Evolutionary conservation across 768 basidiomycete species (phyloP).

Genomic region (Gloeophyllum trabeum): DNA sequence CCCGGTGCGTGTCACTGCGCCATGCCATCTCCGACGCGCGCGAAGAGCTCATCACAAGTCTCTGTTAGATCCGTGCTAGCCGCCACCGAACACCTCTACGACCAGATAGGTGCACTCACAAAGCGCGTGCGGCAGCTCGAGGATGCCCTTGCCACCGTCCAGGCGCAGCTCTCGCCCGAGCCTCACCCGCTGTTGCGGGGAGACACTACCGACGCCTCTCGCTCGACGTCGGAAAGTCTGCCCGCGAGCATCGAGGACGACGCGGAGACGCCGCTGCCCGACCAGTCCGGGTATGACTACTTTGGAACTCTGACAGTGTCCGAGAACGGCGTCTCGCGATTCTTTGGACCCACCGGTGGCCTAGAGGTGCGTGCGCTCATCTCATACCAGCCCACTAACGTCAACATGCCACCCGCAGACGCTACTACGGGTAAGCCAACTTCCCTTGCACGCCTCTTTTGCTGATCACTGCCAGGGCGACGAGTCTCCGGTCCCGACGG

Average conservation of each 20-base stretch:
- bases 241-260: conserved; percentile 17
- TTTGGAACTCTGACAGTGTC: conserved; percentile 53
- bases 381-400: neutral
- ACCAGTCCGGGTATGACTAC: conserved; percentile 28
- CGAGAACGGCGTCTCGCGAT: conserved; percentile 47
- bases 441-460: too few species aligned
- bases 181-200: conserved; percentile 51
- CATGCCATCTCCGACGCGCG: neutral
- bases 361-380: conserved; percentile 38
- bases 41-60: conserved; percentile 6
- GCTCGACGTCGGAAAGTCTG: too few species aligned
- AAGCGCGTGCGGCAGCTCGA: conserved; percentile 47
- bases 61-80: conserved; percentile 41
- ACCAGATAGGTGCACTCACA: conserved; percentile 38
- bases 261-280: conserved; percentile 11
- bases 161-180: conserved; percentile 37
- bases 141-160: conserved; percentile 43
- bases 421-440: neutral
- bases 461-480: neutral
- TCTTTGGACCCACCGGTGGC: conserved; percentile 59
- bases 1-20: conserved; percentile 30
- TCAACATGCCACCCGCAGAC: too few species aligned
- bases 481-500: neutral
- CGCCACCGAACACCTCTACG: conserved; percentile 56
- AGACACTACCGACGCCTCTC: too few species aligned